Percentiles rank a stretch among this genome's conserved stretches.
These are phyloP conservation scores for Ophiostoma himal-ulmi DNA, from an alignment of 2,329 filamentous ascomycete species.

Conservation along the genomic window DNA sequence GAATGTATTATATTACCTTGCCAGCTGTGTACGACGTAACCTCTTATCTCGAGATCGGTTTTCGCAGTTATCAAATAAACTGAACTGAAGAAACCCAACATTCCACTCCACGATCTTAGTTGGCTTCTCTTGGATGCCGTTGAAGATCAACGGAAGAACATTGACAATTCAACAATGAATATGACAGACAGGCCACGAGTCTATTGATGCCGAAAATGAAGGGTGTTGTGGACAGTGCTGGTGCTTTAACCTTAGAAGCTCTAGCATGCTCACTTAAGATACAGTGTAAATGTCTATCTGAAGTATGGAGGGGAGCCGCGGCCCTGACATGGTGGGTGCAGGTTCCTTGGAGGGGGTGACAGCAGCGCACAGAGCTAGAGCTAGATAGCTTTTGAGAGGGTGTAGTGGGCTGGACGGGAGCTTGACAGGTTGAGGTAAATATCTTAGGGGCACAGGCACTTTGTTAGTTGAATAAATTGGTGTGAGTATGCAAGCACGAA, in stretches of 20 bases:
- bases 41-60: background rate
- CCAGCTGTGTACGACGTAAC: background rate
- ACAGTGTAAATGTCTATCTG: background rate
- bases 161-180: background rate
- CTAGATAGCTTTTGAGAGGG: constrained; percentile 2
- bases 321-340: constrained; percentile 13
- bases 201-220: background rate
- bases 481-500: background rate
- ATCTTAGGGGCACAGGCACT: background rate
- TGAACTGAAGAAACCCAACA: background rate
- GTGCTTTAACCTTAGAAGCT: background rate
- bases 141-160: background rate
- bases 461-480: background rate
- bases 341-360: constrained; percentile 2
- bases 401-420: background rate
- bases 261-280: background rate
- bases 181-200: background rate
- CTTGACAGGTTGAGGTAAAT: background rate
- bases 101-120: background rate
- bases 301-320: background rate
- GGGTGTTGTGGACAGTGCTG: background rate
- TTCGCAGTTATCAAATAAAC: background rate
- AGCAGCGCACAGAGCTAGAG: constrained; percentile 7
- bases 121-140: background rate
- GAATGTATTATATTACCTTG: background rate